phyloP scores from a whole-genome alignment of 768 basidiomycete species.

The Amanita polypyramis region DNA sequence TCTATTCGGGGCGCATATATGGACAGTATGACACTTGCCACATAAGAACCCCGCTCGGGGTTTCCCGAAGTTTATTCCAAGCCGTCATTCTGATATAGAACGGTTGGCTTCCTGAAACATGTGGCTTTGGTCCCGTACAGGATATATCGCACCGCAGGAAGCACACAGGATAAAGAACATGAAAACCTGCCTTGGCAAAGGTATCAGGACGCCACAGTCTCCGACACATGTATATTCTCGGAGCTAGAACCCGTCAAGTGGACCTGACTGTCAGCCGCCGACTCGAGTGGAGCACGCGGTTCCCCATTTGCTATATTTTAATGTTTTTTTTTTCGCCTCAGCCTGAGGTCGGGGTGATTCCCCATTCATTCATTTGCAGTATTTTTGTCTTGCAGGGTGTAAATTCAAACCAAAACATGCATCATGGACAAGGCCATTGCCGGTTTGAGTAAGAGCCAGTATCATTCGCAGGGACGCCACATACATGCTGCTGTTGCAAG shows the following conservation, averaged over 20 bases:
- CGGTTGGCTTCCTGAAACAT: conserved; percentile 1
- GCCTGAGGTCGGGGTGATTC: not conserved
- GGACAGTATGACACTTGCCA: not conserved
- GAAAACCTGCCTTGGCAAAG: not conserved
- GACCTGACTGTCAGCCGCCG: not conserved
- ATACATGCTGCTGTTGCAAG: not conserved
- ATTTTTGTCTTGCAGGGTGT: not conserved
- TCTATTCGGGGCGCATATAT: not conserved
- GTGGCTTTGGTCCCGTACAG: not conserved
- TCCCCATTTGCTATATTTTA: not conserved
- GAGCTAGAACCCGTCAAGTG: not conserved
- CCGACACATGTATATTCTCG: not conserved
- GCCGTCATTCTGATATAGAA: conserved; percentile 4
- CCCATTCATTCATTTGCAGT: not conserved
- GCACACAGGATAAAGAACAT: not conserved
- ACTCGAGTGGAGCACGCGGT: not conserved
- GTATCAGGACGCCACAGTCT: not conserved
- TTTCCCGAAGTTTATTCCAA: not conserved
- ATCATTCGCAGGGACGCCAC: not conserved
- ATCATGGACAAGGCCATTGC: not conserved
- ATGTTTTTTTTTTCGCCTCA: not conserved
- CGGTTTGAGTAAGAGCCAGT: not conserved
- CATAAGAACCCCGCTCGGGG: not conserved
- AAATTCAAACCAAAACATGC: not conserved
- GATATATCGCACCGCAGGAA: not conserved